Evolutionary conservation across 2,329 filamentous ascomycete genomes (phyloP), one percentile per base, ranked within the genome.

Genomic region (Pseudocercospora fuligena): DNA sequence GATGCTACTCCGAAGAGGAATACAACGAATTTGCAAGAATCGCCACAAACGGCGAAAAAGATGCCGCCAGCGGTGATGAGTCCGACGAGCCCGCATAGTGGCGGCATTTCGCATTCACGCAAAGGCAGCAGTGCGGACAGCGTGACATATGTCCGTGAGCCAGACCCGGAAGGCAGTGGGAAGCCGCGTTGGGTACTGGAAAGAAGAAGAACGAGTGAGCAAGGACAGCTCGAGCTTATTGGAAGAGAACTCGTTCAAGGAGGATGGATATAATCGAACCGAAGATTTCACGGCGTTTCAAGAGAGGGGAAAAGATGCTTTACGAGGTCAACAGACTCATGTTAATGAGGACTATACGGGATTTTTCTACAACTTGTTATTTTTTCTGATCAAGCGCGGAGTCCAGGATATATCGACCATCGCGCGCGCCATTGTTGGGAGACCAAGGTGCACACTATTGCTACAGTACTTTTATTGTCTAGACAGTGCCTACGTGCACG

Each of bases 171-270:
- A 2, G 83, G 83, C 8, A 86, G 84, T 0, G 85, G 86, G 69
- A 85, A 83, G 63, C 78, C 79, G 8, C 80, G 89, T 54, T 92
- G 90, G 90, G 86, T 92, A 7, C 80, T 92, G 71, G 90, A 93
- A 77, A 80, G 90, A 40, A 82, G 90, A 61, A 81, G 90, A 40
- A 90, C 88, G 2, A 87, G 83, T 0, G 89, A 92, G 72, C 85
- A 82, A 65, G 90, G 89, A 0, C 84, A 90, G 76, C 78, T 89
- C 61, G 88, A 90, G 74, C 78, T 91, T n/a, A 78, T 91, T 3
- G 88, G 86, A 53, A 81, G 89, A 61, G 87, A 91, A 75, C 81
- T 91, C 65, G 84, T 92, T 9, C 84, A 87, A 67, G 87, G 87
- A 0, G 82, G 80, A 14, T 78, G 82, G 67, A 80, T 82, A 16